Conservation (phyloP, 2,329 filamentous ascomycete species). For the Sporothrix schenckii region DNA sequence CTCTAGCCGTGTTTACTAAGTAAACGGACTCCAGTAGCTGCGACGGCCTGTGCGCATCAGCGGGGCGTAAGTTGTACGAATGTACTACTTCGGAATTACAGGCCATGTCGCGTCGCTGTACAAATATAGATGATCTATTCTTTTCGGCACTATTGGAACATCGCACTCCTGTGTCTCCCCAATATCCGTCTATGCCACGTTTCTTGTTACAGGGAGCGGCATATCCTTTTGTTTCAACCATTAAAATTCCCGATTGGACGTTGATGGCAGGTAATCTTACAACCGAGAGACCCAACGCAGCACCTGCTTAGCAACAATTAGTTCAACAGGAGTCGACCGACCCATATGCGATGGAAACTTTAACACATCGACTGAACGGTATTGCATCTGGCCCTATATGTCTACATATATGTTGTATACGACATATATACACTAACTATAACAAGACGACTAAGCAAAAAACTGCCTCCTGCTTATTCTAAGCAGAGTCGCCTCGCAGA, state of each 20-base stretch:
- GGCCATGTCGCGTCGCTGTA: too few species aligned
- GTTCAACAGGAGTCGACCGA: too few species aligned
- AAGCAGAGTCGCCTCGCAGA: background rate
- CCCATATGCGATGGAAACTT: too few species aligned
- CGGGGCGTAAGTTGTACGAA: too few species aligned
- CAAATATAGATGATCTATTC: background rate
- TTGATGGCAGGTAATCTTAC: background rate
- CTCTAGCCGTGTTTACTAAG: background rate
- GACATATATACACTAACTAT: too few species aligned
- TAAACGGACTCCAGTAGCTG: background rate
- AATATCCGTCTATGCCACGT: constrained; percentile 5
- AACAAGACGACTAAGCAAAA: too few species aligned
- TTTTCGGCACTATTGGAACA: background rate
- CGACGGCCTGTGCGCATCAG: constrained; percentile 1
- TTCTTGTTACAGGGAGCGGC: constrained; percentile 3
- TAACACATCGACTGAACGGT: too few species aligned
- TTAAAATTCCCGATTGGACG: background rate
- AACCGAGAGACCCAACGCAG: background rate
- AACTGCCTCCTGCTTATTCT: too few species aligned
- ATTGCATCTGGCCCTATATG: too few species aligned
- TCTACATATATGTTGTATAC: too few species aligned
- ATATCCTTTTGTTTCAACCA: background rate
- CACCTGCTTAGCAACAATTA: too few species aligned
- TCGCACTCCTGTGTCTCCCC: background rate
- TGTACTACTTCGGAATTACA: too few species aligned